Evolutionary conservation across 306 rosid genomes (phyloP).

Genomic region (Prinsepia uniflora): DNA sequence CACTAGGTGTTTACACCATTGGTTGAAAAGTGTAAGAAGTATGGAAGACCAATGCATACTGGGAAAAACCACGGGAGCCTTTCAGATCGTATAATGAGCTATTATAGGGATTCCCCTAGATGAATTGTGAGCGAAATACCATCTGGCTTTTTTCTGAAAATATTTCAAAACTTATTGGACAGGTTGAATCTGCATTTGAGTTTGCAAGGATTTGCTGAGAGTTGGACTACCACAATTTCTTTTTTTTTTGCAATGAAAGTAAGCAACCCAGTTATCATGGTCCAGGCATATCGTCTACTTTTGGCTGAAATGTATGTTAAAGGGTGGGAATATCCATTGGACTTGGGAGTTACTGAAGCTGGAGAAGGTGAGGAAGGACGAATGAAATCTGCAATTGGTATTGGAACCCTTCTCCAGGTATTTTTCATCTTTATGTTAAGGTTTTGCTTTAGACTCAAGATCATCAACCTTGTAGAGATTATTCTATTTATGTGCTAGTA

Average conservation of each 20-base stretch:
- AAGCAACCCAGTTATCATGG: conserved; percentile 98
- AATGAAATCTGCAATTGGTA: conserved; percentile 99
- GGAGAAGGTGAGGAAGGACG: conserved; percentile 99
- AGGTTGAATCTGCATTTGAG: conserved; percentile 99
- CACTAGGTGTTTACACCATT: conserved; percentile 82
- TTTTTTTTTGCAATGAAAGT: conserved; percentile 97
- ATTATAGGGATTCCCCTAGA: conserved; percentile 97
- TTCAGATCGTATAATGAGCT: conserved; percentile 99
- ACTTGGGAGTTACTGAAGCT: conserved; percentile 99
- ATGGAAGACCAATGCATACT: conserved; percentile 98
- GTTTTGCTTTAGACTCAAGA: background rate
- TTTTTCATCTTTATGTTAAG: conserved; percentile 1
- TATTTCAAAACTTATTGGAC: conserved; percentile 22
- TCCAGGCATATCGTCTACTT: conserved; percentile 91
- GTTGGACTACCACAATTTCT: conserved; percentile 89
- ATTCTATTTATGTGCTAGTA: conserved; percentile 5
- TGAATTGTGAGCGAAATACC: conserved; percentile 70
- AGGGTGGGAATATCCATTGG: conserved; percentile 97
- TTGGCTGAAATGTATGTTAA: conserved; percentile 97
- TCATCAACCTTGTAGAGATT: conserved; percentile 9
- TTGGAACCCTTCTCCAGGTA: conserved; percentile 99
- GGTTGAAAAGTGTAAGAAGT: conserved; percentile 96
- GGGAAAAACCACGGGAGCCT: conserved; percentile 99
- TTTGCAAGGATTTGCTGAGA: conserved; percentile 96
- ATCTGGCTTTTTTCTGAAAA: conserved; percentile 19